Conservation (phyloP, 2,329 filamentous ascomycete species). For the Tolypocladium album region DNA sequence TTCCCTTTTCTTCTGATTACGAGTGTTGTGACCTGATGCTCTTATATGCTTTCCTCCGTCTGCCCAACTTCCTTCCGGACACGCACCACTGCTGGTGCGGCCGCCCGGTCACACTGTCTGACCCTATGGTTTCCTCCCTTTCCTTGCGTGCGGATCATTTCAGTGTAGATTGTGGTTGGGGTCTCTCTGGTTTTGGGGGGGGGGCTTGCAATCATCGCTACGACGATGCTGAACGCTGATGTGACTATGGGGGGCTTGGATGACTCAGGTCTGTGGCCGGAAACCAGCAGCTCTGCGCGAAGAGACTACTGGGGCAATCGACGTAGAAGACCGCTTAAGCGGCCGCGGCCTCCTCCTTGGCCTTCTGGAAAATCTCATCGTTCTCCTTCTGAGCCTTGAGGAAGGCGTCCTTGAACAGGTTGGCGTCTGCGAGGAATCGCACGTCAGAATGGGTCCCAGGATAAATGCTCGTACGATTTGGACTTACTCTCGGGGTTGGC, state of each 20-base stretch:
- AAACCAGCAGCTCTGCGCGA: slow-evolving; percentile 1
- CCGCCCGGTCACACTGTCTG: slow-evolving; percentile 1
- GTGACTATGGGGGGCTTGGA: slow-evolving; percentile 6
- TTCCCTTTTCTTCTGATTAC: slow-evolving; percentile 4
- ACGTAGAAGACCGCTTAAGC: slow-evolving; percentile 8
- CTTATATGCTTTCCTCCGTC: slow-evolving; percentile 5
- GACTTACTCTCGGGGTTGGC: slow-evolving; percentile 90
- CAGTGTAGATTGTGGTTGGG: not conserved
- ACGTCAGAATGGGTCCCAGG: not conserved
- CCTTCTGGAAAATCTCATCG: slow-evolving; percentile 66
- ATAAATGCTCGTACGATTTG: not conserved
- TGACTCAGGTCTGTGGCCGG: slow-evolving; percentile 4
- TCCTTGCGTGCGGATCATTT: slow-evolving; percentile 1
- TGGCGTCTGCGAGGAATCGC: slow-evolving; percentile 59
- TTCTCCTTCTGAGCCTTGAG: slow-evolving; percentile 96
- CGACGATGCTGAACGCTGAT: slow-evolving; percentile 8
- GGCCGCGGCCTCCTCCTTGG: slow-evolving; percentile 15
- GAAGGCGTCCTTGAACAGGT: slow-evolving; percentile 95
- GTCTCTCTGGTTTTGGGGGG: slow-evolving; percentile 1
- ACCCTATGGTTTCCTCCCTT: slow-evolving; percentile 3
- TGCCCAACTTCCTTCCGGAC: slow-evolving; percentile 2
- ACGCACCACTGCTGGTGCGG: slow-evolving; percentile 3
- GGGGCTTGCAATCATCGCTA: slow-evolving; percentile 4
- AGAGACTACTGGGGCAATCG: not conserved
- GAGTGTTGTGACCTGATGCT: slow-evolving; percentile 9